phyloP scores from a whole-genome alignment of 2,329 filamentous ascomycete species.

The Aspergillus viridinutans region DNA sequence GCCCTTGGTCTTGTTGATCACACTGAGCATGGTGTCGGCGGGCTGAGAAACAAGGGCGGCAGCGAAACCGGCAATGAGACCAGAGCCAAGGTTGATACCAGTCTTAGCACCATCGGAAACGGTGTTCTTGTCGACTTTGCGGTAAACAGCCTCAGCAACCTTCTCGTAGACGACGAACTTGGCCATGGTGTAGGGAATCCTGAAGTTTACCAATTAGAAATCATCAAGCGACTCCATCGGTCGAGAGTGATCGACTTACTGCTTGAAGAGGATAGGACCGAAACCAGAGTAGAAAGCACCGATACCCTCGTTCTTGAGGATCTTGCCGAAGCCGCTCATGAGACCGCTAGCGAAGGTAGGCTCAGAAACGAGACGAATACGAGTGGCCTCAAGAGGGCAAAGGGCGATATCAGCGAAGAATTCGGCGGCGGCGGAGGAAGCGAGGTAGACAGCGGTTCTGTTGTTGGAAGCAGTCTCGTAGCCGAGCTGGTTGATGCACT shows the following conservation, averaged over 20 bases:
- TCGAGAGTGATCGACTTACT: slow-evolving; percentile 47
- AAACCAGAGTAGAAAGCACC: slow-evolving; percentile 89
- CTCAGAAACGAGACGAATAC: slow-evolving; percentile 88
- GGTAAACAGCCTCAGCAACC: slow-evolving; percentile 71
- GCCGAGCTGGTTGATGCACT: slow-evolving; percentile 75
- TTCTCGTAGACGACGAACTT: slow-evolving; percentile 95
- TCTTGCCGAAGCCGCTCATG: slow-evolving; percentile 75
- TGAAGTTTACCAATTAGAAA: slow-evolving; percentile 31
- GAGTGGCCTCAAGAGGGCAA: slow-evolving; percentile 87
- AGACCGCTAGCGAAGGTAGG: slow-evolving; percentile 80
- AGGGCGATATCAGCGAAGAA: slow-evolving; percentile 66
- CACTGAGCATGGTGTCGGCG: slow-evolving; percentile 88
- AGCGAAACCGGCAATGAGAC: slow-evolving; percentile 81
- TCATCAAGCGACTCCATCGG: background rate
- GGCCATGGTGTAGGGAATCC: slow-evolving; percentile 89
- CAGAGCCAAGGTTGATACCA: slow-evolving; percentile 76
- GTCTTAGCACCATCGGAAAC: slow-evolving; percentile 69
- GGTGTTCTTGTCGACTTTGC: slow-evolving; percentile 64
- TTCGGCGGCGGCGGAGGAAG: slow-evolving; percentile 57
- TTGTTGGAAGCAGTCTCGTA: slow-evolving; percentile 73
- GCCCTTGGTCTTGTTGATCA: slow-evolving; percentile 95
- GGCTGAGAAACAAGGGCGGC: slow-evolving; percentile 84
- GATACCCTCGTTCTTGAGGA: slow-evolving; percentile 74
- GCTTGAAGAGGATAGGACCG: slow-evolving; percentile 81
- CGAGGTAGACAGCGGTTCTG: slow-evolving; percentile 77